These are phyloP conservation scores for peach (Prunus persica) DNA, from an alignment of 306 rosid species.

Conservation along the genomic window DNA sequence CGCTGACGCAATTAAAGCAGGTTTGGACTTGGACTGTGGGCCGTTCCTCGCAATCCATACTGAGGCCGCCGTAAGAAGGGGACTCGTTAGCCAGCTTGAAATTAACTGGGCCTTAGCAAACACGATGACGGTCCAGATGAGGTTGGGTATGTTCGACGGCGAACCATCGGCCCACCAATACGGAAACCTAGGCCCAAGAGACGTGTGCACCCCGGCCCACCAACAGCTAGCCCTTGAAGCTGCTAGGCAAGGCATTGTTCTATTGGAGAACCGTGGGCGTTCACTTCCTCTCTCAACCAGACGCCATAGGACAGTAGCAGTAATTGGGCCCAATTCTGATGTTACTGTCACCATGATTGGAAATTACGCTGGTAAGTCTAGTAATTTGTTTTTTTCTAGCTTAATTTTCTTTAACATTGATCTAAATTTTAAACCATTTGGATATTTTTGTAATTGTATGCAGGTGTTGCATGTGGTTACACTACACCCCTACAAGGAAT, in stretches of 20 bases:
- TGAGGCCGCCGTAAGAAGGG: conserved; percentile 47
- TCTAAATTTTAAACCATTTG: not conserved
- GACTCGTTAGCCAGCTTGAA: conserved; percentile 45
- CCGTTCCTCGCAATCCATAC: conserved; percentile 68
- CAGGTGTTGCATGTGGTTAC: conserved; percentile 82
- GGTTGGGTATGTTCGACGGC: conserved; percentile 89
- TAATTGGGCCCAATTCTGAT: conserved; percentile 85
- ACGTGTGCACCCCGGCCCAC: conserved; percentile 63
- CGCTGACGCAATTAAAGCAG: conserved; percentile 62
- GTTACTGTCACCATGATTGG: conserved; percentile 90
- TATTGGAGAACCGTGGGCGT: conserved; percentile 48
- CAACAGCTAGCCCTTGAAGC: conserved; percentile 77
- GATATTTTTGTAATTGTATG: not conserved
- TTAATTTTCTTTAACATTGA: not conserved
- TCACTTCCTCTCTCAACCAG: conserved; percentile 51
- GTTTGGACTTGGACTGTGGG: conserved; percentile 85
- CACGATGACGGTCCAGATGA: conserved; percentile 72
- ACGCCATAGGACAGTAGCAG: conserved; percentile 52
- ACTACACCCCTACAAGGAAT: conserved; percentile 82
- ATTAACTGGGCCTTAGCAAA: conserved; percentile 66
- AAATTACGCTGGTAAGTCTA: conserved; percentile 67
- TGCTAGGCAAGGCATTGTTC: conserved; percentile 75
- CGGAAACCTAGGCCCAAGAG: conserved; percentile 60
- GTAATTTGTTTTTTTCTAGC: not conserved
- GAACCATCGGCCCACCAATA: conserved; percentile 55